These are phyloP conservation scores for Scheffersomyces segobiensis DNA, from an alignment of 1,139 yeast genomes.

Conservation along the genomic window DNA sequence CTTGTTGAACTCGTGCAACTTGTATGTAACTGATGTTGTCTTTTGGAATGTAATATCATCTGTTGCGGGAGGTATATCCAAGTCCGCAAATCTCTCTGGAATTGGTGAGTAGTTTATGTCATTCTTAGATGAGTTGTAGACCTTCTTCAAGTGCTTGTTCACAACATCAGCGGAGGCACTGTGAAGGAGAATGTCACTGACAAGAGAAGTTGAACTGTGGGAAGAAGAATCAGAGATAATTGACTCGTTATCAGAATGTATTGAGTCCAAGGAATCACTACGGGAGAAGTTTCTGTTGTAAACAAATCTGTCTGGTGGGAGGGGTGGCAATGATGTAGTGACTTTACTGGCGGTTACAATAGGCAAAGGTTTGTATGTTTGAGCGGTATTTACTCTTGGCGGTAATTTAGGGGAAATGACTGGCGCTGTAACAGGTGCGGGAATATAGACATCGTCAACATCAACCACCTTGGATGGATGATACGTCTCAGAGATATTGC, in stretches of 20 bases:
- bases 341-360: slow-evolving; percentile 5
- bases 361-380: slow-evolving; percentile 11
- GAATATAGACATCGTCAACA: slow-evolving; percentile 20
- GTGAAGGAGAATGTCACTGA: slow-evolving; percentile 22
- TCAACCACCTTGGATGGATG: slow-evolving; percentile 26
- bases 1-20: slow-evolving; percentile 23
- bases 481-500: slow-evolving; percentile 31
- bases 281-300: slow-evolving; percentile 4
- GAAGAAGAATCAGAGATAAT: slow-evolving; percentile 18
- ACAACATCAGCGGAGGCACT: slow-evolving; percentile 19
- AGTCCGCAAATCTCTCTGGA: slow-evolving; percentile 6
- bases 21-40: slow-evolving; percentile 22
- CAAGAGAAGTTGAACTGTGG: slow-evolving; percentile 19
- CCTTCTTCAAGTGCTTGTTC: slow-evolving; percentile 22
- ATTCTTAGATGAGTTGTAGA: slow-evolving; percentile 40
- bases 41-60: slow-evolving; percentile 9
- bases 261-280: slow-evolving; percentile 20
- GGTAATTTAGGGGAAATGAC: slow-evolving; percentile 11
- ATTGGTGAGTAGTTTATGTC: slow-evolving; percentile 35
- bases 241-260: slow-evolving; percentile 17
- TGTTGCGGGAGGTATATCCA: slow-evolving; percentile 2
- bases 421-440: slow-evolving; percentile 12
- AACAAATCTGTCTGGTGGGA: slow-evolving; percentile 1
- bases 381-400: slow-evolving; percentile 28
- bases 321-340: slow-evolving; percentile 9